A percentile compares a stretch with the other conserved stretches of the same genome.
Conservation (phyloP, 257 asterid species). For the Solanum gracilifrons region DNA sequence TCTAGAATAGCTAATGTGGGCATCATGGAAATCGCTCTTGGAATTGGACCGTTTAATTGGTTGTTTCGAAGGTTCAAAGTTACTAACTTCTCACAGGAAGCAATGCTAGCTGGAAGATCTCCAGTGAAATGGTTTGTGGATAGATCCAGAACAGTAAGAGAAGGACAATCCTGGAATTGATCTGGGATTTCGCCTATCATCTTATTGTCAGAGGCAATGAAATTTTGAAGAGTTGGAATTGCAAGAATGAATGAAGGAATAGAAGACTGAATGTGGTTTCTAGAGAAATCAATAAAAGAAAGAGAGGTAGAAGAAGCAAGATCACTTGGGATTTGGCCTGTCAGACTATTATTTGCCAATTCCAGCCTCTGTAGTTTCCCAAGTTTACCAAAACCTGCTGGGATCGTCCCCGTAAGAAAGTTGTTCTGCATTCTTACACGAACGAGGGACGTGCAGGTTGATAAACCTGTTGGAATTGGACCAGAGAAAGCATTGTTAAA, state of each 20-base stretch:
- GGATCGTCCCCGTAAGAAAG: slow-evolving; percentile 47
- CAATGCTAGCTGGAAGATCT: slow-evolving; percentile 46
- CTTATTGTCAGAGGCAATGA: slow-evolving; percentile 39
- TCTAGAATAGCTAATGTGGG: slow-evolving; percentile 51
- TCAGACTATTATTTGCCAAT: slow-evolving; percentile 42
- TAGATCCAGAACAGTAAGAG: slow-evolving; percentile 49
- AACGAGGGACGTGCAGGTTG: slow-evolving; percentile 43
- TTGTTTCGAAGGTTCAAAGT: slow-evolving; percentile 47
- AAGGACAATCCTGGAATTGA: slow-evolving; percentile 53
- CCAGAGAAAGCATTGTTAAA: slow-evolving; percentile 63
- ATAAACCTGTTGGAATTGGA: slow-evolving; percentile 42
- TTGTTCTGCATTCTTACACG: slow-evolving; percentile 63
- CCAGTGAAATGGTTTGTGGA: slow-evolving; percentile 55
- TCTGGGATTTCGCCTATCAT: slow-evolving; percentile 54
- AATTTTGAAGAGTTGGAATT: slow-evolving; percentile 43
- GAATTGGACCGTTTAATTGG: slow-evolving; percentile 42
- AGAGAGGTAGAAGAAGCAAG: slow-evolving; percentile 48
- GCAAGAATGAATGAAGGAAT: slow-evolving; percentile 57
- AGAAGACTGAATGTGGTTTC: slow-evolving; percentile 42
- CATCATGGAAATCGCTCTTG: slow-evolving; percentile 45
- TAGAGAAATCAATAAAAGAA: slow-evolving; percentile 55
- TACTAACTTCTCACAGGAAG: slow-evolving; percentile 57
- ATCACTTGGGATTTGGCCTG: slow-evolving; percentile 56
- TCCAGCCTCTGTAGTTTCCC: slow-evolving; percentile 49
- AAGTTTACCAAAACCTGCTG: slow-evolving; percentile 57